A percentile compares a stretch with the other conserved stretches of the same genome.
These are phyloP conservation scores for Rhodotorula sp. DNA, from an alignment of 1,284 basidiomycete species.

Conservation along the genomic window DNA sequence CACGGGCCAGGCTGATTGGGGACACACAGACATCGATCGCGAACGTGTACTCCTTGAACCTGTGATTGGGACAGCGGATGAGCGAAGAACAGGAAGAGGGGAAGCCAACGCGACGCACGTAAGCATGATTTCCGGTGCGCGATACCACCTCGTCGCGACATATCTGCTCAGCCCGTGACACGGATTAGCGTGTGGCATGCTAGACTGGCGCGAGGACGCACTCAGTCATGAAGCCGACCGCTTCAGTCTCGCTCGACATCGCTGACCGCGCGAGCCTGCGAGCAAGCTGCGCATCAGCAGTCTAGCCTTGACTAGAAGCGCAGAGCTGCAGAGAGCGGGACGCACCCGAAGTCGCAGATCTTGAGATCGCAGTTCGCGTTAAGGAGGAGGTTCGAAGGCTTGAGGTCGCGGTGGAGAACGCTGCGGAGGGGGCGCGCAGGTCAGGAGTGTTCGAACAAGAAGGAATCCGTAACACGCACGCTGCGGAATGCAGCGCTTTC, in stretches of 20 bases:
- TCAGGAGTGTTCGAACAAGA: background rate
- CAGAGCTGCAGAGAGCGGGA: rapidly evolving
- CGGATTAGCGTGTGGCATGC: too few species aligned
- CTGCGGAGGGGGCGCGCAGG: background rate
- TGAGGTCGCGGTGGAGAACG: constrained; percentile 92
- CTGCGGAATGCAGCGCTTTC: constrained; percentile 87
- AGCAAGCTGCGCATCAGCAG: too few species aligned
- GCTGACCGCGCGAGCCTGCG: constrained; percentile 44
- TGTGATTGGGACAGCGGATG: constrained; percentile 48
- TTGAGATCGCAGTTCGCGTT: constrained; percentile 97
- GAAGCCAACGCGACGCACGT: constrained; percentile 60
- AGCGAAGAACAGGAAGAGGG: background rate
- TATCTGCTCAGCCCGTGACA: constrained; percentile 33
- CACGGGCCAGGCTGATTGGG: too few species aligned
- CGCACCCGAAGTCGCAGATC: constrained; percentile 55
- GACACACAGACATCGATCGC: constrained; percentile 70
- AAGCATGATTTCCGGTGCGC: constrained; percentile 94
- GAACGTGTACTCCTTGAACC: constrained; percentile 91
- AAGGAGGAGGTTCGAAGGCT: constrained; percentile 91
- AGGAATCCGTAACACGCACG: constrained; percentile 53
- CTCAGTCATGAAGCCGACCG: constrained; percentile 49
- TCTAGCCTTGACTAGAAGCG: too few species aligned
- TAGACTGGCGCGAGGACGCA: background rate
- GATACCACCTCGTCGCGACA: constrained; percentile 73
- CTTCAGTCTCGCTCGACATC: constrained; percentile 43